Percentiles rank a stretch among this genome's conserved stretches.
These are phyloP conservation scores for Jacaranda mimosifolia DNA, from an alignment of 257 asterid species.

Conservation along the genomic window DNA sequence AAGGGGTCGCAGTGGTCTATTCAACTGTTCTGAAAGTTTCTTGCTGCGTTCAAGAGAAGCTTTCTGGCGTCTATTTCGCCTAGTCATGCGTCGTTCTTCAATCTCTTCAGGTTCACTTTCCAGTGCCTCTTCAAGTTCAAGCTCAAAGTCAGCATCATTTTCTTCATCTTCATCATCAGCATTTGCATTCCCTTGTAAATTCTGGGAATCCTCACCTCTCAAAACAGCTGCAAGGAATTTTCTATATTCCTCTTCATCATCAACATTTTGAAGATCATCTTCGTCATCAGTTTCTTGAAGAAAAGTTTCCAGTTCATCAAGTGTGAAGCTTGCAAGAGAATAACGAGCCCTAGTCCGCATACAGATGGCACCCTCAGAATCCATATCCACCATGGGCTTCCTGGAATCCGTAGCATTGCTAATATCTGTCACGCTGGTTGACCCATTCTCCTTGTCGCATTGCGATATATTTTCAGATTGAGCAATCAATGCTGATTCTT, in stretches of 20 bases:
- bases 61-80: constrained; percentile 76
- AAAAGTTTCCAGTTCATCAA: constrained; percentile 95
- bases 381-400: constrained; percentile 54
- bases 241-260: constrained; percentile 89
- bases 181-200: constrained; percentile 61
- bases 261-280: constrained; percentile 89
- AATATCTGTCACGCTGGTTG: constrained; percentile 41
- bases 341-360: constrained; percentile 98
- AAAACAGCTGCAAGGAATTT: constrained; percentile 94
- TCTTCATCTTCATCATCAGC: constrained; percentile 97
- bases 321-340: constrained; percentile 92
- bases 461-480: constrained; percentile 49
- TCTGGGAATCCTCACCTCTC: constrained; percentile 71
- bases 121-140: constrained; percentile 95
- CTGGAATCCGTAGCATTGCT: constrained; percentile 40
- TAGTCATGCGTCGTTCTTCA: constrained; percentile 63
- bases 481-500: constrained; percentile 40
- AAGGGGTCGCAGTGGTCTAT: constrained; percentile 81
- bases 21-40: constrained; percentile 58
- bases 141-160: constrained; percentile 99
- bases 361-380: constrained; percentile 82
- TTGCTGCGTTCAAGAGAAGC: constrained; percentile 54
- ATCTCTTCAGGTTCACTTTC: constrained; percentile 94
- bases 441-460: constrained; percentile 48
- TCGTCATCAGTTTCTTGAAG: constrained; percentile 99